Base-by-base conservation (phyloP, 192 early-diverging fungal genomes). In the Rhizophlyctis rosea region DNA sequence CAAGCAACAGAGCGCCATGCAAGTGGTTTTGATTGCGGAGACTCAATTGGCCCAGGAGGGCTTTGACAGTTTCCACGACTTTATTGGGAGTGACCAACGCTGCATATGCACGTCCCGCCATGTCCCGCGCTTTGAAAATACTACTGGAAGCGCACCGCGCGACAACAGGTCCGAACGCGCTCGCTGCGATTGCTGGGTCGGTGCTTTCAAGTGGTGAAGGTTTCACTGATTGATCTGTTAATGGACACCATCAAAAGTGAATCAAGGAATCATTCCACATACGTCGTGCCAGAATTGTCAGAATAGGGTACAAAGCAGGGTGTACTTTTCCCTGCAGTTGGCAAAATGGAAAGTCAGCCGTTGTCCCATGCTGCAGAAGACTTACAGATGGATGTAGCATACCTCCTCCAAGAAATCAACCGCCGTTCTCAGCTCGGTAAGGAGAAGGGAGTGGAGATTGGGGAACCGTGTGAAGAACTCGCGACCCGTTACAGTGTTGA, bases 401-500 rank as follows among this genome's bases (percentile, higher is more conserved):
- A 62, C 70, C 23, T 54, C 47, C 14, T 76, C 51, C 9, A 91
- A 67, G 51, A 83, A 74, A 16, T 82, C 68, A 0, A 91, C 89
- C 1, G 92, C 89, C 34, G 76, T 73, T 34, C 81, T 71, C 3
- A 98, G 77, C 66, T 94, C 84, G 34, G 78, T 75, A 24, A 91
- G 75, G 36, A 98, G 73, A 67, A 91, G 88, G 21, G 83, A 77
- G 52, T 89, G 88, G 47, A 98, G 70, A 2, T 79, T 77, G 0
- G 93, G 94, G 68, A 90, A 91, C 21, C 91, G 84, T 2, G 87
- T 82, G 77, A 98, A 98, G 64, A 98, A 89, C 75, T 96, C 95
- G 27, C 91, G 84, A 0, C 86, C 88, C 2, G 92, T 91, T 25
- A 95, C 83, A 21, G 86, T 83, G 39, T 93, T 90, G 47, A 88